Percentiles rank a stretch among this genome's conserved stretches.
Conservation (phyloP, 176 grass and related monocot species). For the Triticum turgidum region DNA sequence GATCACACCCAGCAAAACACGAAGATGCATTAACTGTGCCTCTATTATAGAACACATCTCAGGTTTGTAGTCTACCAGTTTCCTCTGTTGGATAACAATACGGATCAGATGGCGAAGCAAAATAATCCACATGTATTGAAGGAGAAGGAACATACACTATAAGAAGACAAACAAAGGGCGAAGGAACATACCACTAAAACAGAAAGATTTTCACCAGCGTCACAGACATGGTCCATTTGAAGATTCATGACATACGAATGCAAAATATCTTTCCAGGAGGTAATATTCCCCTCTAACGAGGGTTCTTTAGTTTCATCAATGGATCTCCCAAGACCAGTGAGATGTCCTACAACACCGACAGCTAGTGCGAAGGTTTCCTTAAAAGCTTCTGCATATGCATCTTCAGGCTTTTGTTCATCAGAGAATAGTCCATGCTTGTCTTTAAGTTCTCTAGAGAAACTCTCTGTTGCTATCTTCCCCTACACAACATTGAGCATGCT, state of each 20-base stretch:
- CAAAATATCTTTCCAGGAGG: constrained; percentile 77
- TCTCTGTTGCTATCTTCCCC: constrained; percentile 43
- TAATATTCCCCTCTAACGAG: constrained; percentile 47
- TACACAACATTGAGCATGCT: constrained; percentile 35
- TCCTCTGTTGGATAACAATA: constrained; percentile 33
- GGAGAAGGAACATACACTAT: constrained; percentile 41
- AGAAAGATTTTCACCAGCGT: constrained; percentile 50
- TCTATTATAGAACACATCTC: constrained; percentile 50
- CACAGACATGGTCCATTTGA: constrained; percentile 57
- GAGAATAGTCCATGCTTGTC: constrained; percentile 24
- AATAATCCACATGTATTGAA: constrained; percentile 2
- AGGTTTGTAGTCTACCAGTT: constrained; percentile 46
- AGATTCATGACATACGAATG: constrained; percentile 56
- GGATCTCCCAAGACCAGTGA: constrained; percentile 33
- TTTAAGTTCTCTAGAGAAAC: constrained; percentile 29
- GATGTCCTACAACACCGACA: constrained; percentile 41
- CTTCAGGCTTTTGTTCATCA: constrained; percentile 40
- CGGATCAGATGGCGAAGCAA: constrained; percentile 18
- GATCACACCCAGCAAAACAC: constrained; percentile 51
- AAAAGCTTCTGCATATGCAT: constrained; percentile 46
- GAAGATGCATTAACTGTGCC: constrained; percentile 60
- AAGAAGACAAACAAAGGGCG: neutral
- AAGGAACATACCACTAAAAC: constrained; percentile 53
- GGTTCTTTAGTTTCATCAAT: constrained; percentile 39
- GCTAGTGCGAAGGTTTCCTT: constrained; percentile 43